A percentile compares a stretch with the other conserved stretches of the same genome.
phyloP scores from a whole-genome alignment of 768 basidiomycete species.

The Trametes gibbosa region DNA sequence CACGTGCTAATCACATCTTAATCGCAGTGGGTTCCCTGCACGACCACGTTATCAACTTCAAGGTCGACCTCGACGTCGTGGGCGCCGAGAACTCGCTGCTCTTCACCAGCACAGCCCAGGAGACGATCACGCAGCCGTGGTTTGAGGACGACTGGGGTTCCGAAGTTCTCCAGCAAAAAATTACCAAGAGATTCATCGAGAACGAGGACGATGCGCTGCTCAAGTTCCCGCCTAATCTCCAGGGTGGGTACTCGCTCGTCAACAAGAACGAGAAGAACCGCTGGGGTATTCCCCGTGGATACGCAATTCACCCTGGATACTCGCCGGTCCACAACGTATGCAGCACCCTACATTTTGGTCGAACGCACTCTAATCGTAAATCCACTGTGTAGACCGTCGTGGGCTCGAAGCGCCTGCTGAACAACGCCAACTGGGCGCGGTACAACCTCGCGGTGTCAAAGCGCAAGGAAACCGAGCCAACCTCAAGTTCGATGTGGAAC shows the following conservation, averaged over 20 bases:
- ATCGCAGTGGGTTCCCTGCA: slow-evolving; percentile 59
- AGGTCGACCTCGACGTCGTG: slow-evolving; percentile 64
- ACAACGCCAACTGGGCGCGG: slow-evolving; percentile 66
- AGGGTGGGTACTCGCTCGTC: slow-evolving; percentile 55
- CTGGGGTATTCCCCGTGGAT: slow-evolving; percentile 59
- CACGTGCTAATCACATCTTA: background rate
- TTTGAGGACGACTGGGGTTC: slow-evolving; percentile 56
- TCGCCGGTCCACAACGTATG: slow-evolving; percentile 50
- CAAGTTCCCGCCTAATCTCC: slow-evolving; percentile 52
- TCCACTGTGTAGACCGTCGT: slow-evolving; percentile 45
- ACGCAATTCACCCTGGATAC: slow-evolving; percentile 59
- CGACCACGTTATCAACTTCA: slow-evolving; percentile 67
- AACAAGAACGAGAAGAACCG: slow-evolving; percentile 51
- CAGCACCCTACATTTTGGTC: background rate
- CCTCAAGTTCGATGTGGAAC: slow-evolving; percentile 60
- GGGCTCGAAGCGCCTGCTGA: slow-evolving; percentile 54
- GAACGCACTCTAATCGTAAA: background rate
- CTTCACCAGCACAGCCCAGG: slow-evolving; percentile 47
- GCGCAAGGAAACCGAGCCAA: slow-evolving; percentile 61
- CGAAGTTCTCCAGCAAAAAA: slow-evolving; percentile 52
- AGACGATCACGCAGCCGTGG: slow-evolving; percentile 53
- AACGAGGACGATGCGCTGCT: slow-evolving; percentile 52
- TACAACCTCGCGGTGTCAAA: slow-evolving; percentile 57
- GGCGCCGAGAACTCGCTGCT: slow-evolving; percentile 58
- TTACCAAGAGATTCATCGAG: slow-evolving; percentile 44